Evolutionary conservation across 805 yeast species (phyloP).

Genomic region (Isabelozyma heimii): DNA sequence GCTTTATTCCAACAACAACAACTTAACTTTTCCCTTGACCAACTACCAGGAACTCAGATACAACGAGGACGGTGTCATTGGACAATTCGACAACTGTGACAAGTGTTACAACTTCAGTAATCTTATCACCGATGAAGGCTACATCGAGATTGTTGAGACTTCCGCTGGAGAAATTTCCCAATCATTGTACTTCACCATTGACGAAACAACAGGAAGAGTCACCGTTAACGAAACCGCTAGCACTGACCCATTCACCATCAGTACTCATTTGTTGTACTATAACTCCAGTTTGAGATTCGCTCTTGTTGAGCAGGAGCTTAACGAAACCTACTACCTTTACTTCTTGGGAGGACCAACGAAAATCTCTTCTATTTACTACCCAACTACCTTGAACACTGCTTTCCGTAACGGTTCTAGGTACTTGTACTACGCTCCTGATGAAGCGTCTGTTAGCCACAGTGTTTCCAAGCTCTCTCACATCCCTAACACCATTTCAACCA

Average conservation of each 20-base stretch:
- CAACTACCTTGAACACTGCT: too few species aligned
- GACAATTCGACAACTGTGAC: slow-evolving; percentile 5
- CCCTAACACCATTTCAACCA: too few species aligned
- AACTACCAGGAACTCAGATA: slow-evolving; percentile 1
- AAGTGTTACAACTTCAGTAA: slow-evolving; percentile 6
- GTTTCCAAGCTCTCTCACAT: too few species aligned
- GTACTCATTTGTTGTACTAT: slow-evolving; percentile 4
- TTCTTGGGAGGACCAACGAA: too few species aligned
- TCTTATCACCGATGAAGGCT: slow-evolving; percentile 6
- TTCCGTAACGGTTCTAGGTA: too few species aligned
- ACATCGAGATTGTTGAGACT: slow-evolving; percentile 2
- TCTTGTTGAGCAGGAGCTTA: too few species aligned
- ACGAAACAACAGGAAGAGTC: slow-evolving; percentile 2
- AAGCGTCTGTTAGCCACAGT: too few species aligned
- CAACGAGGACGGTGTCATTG: slow-evolving; percentile 5
- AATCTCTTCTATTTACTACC: too few species aligned
- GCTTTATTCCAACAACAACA: not conserved
- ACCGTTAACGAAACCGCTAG: slow-evolving; percentile 5
- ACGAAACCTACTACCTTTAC: too few species aligned
- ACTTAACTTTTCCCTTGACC: not conserved
- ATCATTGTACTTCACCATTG: slow-evolving; percentile 4
- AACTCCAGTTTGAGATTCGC: not conserved
- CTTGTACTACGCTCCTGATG: too few species aligned
- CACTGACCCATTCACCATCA: not conserved
- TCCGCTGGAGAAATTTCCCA: slow-evolving; percentile 1